These are phyloP conservation scores for Multifurca ochricompacta DNA, from an alignment of 768 basidiomycete species.

Conservation along the genomic window DNA sequence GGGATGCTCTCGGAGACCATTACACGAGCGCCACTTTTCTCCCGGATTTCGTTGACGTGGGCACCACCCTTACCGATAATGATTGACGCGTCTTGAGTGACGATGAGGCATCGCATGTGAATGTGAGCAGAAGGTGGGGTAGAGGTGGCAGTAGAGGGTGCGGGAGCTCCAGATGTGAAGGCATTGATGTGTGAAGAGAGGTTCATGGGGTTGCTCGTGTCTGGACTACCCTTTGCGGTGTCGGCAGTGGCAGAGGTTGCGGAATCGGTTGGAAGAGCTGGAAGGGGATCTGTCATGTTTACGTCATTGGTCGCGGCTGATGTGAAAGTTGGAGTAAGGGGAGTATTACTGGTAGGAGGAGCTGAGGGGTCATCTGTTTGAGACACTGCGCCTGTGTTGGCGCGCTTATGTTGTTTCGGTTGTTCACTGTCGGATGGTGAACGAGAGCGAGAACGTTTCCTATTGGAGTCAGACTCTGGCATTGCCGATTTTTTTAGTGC, in stretches of 20 bases:
- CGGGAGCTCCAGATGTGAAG: constrained; percentile 44
- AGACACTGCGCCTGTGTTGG: constrained; percentile 67
- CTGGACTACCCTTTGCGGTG: constrained; percentile 32
- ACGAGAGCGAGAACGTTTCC: constrained; percentile 82
- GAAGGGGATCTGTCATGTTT: constrained; percentile 48
- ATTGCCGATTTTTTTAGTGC: constrained; percentile 40
- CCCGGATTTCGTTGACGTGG: constrained; percentile 97
- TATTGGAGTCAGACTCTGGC: constrained; percentile 80
- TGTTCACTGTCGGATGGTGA: constrained; percentile 76
- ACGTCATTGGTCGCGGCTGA: constrained; percentile 45
- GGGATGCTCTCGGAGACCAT: constrained; percentile 98
- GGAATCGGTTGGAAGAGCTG: constrained; percentile 33
- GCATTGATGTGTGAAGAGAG: constrained; percentile 30
- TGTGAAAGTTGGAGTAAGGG: constrained; percentile 30
- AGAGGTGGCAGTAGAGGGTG: constrained; percentile 38
- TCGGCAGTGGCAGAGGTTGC: constrained; percentile 54
- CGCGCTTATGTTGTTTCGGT: constrained; percentile 74
- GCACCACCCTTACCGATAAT: constrained; percentile 95
- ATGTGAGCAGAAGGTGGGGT: constrained; percentile 74
- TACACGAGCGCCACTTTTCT: constrained; percentile 93
- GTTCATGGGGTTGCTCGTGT: constrained; percentile 32
- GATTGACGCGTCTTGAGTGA: constrained; percentile 98
- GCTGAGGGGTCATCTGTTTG: constrained; percentile 33
- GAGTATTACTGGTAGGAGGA: constrained; percentile 37
- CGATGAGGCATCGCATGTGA: constrained; percentile 96